phyloP scores from a whole-genome alignment of 2,329 filamentous ascomycete genomes.

The Sordariomycetes sp. region DNA sequence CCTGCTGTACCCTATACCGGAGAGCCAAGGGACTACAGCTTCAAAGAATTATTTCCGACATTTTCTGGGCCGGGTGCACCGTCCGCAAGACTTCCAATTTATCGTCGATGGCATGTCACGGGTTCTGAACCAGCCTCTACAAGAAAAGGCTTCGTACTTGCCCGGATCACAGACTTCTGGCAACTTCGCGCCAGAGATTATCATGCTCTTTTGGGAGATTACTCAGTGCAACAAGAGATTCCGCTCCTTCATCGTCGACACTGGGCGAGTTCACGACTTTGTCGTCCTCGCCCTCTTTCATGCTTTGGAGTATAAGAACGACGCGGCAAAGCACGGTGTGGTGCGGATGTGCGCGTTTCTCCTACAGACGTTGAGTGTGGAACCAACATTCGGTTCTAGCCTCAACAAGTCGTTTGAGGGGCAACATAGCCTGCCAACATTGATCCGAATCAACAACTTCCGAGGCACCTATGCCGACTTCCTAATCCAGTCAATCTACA shows the following conservation, averaged over 20 bases:
- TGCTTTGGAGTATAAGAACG: conserved; percentile 78
- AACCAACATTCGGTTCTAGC: conserved; percentile 81
- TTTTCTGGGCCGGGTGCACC: conserved; percentile 81
- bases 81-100: conserved; percentile 96
- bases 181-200: conserved; percentile 88
- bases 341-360: conserved; percentile 98
- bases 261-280: conserved; percentile 87
- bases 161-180: conserved; percentile 72
- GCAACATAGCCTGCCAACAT: conserved; percentile 76
- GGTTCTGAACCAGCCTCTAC: conserved; percentile 85
- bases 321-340: conserved; percentile 80
- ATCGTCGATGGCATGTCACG: conserved; percentile 90
- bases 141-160: conserved; percentile 80
- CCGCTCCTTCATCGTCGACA: conserved; percentile 93
- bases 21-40: conserved; percentile 52
- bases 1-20: conserved; percentile 80
- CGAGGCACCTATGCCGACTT: conserved; percentile 89
- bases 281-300: conserved; percentile 86
- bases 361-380: conserved; percentile 87
- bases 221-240: conserved; percentile 97
- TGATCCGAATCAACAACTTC: conserved; percentile 77
- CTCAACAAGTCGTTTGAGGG: conserved; percentile 83
- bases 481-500: conserved; percentile 89
- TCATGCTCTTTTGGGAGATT: conserved; percentile 96
- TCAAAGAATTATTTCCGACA: conserved; percentile 92